Conservation (phyloP, 768 basidiomycete genomes). For the Thelephora aurantiotincta region DNA sequence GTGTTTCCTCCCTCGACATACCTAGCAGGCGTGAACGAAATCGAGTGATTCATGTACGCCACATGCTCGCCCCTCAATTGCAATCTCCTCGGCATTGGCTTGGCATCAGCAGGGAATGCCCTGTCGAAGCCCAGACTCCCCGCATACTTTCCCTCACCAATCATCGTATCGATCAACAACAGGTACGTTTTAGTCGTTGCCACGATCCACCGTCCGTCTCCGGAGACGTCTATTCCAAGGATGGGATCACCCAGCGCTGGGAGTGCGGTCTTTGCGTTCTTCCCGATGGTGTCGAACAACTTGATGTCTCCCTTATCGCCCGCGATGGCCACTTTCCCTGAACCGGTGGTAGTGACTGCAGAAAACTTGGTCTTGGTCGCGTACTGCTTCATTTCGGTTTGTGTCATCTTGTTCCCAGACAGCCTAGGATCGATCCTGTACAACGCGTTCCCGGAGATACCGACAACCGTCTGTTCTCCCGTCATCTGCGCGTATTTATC, state of each 20-base stretch:
- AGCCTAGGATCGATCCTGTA: constrained; percentile 98
- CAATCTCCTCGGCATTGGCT: constrained; percentile 80
- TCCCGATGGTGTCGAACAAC: constrained; percentile 90
- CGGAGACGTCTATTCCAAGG: constrained; percentile 85
- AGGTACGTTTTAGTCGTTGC: constrained; percentile 93
- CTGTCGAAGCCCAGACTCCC: constrained; percentile 85
- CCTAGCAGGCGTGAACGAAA: constrained; percentile 92
- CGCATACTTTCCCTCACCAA: constrained; percentile 78
- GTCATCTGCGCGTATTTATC: constrained; percentile 93
- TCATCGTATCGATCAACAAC: constrained; percentile 86
- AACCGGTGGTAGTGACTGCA: constrained; percentile 75
- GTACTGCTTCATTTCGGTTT: constrained; percentile 93
- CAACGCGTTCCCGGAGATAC: constrained; percentile 84
- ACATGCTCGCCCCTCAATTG: constrained; percentile 86
- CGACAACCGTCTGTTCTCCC: constrained; percentile 84
- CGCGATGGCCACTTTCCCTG: constrained; percentile 82
- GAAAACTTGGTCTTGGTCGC: constrained; percentile 92
- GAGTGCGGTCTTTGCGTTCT: constrained; percentile 96
- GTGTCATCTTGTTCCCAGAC: constrained; percentile 84
- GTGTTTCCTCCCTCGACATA: constrained; percentile 18
- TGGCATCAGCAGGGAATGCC: constrained; percentile 87
- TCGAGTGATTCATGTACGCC: constrained; percentile 80
- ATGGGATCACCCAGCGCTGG: constrained; percentile 94
- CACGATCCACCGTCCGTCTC: constrained; percentile 87
- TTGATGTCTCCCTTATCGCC: constrained; percentile 96